These are phyloP conservation scores for Tieghemostelium lacteum DNA, from an alignment of 78 protist genomes.

Conservation along the genomic window DNA sequence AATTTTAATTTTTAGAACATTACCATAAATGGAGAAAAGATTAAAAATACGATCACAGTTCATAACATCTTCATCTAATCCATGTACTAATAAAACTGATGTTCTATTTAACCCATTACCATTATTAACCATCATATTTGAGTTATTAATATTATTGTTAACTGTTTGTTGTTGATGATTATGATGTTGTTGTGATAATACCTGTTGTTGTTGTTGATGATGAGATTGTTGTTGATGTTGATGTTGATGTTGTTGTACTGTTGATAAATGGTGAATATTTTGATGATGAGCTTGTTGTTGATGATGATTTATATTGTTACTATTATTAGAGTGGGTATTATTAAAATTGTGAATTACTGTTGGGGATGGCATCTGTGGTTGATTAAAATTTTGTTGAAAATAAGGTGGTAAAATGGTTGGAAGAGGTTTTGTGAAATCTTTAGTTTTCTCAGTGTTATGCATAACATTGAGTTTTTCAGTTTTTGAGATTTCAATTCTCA, in stretches of 20 bases:
- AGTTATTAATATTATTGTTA: too few relatives aligned
- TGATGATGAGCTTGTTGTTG: constrained; percentile 6
- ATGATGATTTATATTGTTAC: constrained; percentile 8
- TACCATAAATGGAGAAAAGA: constrained; percentile 84
- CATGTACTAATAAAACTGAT: constrained; percentile 76
- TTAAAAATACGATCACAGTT: constrained; percentile 83
- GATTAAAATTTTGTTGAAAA: not conserved
- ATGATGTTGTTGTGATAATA: not conserved
- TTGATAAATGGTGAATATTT: not conserved
- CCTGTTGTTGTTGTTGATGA: not conserved
- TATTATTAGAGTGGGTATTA: not conserved
- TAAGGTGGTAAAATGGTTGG: constrained; percentile 3
- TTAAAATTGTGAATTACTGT: not conserved
- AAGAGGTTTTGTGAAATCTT: constrained; percentile 38
- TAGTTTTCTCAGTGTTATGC: constrained; percentile 54
- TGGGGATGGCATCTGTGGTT: not conserved
- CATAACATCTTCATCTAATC: constrained; percentile 41
- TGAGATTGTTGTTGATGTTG: constrained; percentile 18
- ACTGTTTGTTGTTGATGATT: not conserved
- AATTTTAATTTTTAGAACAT: constrained; percentile 80
- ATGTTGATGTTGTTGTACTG: constrained; percentile 11
- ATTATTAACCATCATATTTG: not conserved
- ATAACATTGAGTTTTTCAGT: constrained; percentile 59
- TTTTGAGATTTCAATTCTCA: constrained; percentile 82
- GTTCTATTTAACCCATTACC: not conserved